phyloP scores from a whole-genome alignment of 1,284 basidiomycete genomes.

The Leucoagaricus sp. region DNA sequence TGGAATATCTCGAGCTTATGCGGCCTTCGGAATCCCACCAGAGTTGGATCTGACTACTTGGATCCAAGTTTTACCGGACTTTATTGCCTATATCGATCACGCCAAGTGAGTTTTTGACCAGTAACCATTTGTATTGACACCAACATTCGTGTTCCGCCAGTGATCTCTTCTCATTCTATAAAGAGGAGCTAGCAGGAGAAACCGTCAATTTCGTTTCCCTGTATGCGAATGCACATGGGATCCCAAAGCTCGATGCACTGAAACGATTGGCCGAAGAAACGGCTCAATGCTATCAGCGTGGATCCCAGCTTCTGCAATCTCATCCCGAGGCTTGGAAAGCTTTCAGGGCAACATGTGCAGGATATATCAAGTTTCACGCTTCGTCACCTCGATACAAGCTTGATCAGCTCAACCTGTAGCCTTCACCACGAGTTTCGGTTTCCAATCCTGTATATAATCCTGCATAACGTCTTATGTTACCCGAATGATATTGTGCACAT shows the following conservation, averaged over 20 bases:
- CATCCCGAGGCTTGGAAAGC: conserved; percentile 18
- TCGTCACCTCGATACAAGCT: neutral
- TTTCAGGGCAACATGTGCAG: conserved; percentile 4
- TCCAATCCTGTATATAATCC: too few relatives aligned
- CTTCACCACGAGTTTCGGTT: too few relatives aligned
- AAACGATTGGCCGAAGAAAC: conserved; percentile 22
- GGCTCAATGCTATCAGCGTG: conserved; percentile 9
- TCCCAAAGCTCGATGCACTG: conserved; percentile 14
- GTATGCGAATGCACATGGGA: conserved; percentile 5
- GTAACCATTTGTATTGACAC: neutral
- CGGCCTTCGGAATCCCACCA: conserved; percentile 29
- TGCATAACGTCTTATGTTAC: too few relatives aligned
- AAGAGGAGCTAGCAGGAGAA: conserved; percentile 19
- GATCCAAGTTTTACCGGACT: conserved; percentile 35
- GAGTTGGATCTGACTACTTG: conserved; percentile 27
- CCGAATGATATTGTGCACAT: too few relatives aligned
- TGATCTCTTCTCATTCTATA: conserved; percentile 17
- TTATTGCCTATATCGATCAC: conserved; percentile 29
- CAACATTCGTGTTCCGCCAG: neutral
- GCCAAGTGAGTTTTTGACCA: conserved; percentile 27
- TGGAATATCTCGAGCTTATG: conserved; percentile 29
- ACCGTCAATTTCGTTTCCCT: conserved; percentile 17
- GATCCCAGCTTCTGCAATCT: conserved; percentile 16
- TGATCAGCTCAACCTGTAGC: neutral
- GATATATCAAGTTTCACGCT: neutral